Conservation (phyloP, 495 filamentous ascomycete genomes). For the Acidiella bohemica region DNA sequence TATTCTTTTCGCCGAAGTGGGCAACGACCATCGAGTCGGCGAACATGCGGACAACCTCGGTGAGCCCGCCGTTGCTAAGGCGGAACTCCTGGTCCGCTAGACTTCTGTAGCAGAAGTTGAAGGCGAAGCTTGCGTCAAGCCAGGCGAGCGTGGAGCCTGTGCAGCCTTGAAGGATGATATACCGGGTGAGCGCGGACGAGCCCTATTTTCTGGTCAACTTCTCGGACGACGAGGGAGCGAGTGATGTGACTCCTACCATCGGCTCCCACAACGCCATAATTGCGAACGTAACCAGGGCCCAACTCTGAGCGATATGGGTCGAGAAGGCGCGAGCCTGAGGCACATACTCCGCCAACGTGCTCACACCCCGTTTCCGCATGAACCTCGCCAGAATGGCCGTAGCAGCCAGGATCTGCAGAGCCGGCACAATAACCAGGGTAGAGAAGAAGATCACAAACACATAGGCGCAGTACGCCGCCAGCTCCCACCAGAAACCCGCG, state of each 20-base stretch:
- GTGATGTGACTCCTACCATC: neutral
- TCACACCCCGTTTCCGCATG: neutral
- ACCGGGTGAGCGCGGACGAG: neutral
- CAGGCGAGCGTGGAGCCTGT: neutral
- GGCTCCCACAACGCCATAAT: neutral
- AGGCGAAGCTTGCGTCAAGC: slow-evolving; percentile 1
- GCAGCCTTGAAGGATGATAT: neutral
- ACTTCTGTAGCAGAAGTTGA: slow-evolving; percentile 1
- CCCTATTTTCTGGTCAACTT: too few relatives aligned
- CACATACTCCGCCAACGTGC: neutral
- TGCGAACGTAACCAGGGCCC: neutral
- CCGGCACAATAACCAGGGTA: neutral
- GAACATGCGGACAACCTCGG: neutral
- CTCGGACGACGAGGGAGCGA: too few relatives aligned
- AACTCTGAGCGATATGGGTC: neutral
- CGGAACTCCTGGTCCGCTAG: neutral
- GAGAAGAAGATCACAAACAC: neutral
- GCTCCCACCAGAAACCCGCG: neutral
- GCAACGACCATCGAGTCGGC: neutral
- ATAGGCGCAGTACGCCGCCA: neutral
- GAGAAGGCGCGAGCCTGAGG: neutral
- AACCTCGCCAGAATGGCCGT: neutral
- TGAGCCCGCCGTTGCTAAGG: neutral
- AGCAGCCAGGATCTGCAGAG: neutral
- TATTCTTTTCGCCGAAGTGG: neutral